Evolutionary conservation across 1,284 basidiomycete species (phyloP), one percentile per base, ranked within the genome.

Genomic region (Polyporus tsugae): DNA sequence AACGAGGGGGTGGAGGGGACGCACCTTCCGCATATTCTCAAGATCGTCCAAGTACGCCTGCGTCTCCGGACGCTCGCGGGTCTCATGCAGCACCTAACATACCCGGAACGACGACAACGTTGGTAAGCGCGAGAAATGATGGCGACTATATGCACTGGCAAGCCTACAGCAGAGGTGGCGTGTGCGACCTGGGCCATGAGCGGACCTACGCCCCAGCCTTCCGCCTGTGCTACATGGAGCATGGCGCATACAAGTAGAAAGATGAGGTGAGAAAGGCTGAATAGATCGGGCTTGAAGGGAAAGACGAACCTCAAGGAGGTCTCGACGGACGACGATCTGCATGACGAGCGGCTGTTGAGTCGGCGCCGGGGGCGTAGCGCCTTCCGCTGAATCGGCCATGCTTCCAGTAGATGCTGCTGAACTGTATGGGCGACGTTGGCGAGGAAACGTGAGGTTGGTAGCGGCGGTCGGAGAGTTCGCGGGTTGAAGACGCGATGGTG

Each of bases 101-200:
- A 35, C 10, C 1, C 36, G 4, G 6, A 11, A 41, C 36, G 6
- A 29, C 29, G 29, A 29, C 36, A 29, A 60, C 11, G n/a, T n/a
- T n/a, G 38, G 4, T 2, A n/a, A 36, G 55, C 19, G 4, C 19
- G 19, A 58, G 55, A 13, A 13, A 22, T 15, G 19, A 25, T 2
- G 5, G 38, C 0, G 13, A 13, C 3, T 25, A 10, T 6, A 46
- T 11, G n/a, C 0, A 36, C 0, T n/a, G 9, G 6, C 11, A 10
- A 29, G 62, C 75, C 49, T 72, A 85, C 84, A 4, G 85, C 86
- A 4, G 83, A 81, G 9, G 86, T 82, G 1, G 86, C 86, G 71
- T 88, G 86, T 0, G 87, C 86, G 0, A 81, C 81, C 71, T 88
- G 86, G 0, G 85, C 84, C 84, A 88, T 86, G 66, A 88, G 79